phyloP scores from a whole-genome alignment of 2,329 filamentous ascomycete genomes.

The Epichloe amarillans region DNA sequence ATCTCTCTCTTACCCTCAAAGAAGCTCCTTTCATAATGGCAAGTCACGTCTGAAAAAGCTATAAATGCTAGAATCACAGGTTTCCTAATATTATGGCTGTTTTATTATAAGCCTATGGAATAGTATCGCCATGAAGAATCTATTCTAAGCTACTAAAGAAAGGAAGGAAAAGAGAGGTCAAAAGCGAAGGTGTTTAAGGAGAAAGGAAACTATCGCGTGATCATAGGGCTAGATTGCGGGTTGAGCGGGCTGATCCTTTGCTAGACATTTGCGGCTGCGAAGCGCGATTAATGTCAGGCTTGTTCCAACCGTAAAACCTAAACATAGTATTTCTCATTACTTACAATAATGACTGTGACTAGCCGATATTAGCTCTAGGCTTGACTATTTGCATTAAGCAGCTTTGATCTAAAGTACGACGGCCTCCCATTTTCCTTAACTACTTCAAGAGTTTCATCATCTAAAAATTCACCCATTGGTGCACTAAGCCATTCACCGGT shows the following conservation, averaged over 20 bases:
- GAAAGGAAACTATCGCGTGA: too few species aligned
- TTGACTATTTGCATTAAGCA: background rate
- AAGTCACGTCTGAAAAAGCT: background rate
- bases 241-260: too few species aligned
- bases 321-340: background rate
- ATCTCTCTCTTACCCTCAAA: background rate
- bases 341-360: background rate
- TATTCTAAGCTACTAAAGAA: too few species aligned
- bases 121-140: accelerated
- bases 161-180: too few species aligned
- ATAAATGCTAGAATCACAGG: background rate
- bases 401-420: background rate
- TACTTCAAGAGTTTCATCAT: constrained; percentile 10
- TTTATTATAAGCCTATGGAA: too few species aligned
- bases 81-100: too few species aligned
- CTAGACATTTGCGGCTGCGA: too few species aligned
- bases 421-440: constrained; percentile 11
- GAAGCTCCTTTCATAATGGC: background rate
- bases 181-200: too few species aligned
- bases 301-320: background rate
- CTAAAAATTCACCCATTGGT: constrained; percentile 12
- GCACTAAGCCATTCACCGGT: constrained; percentile 11
- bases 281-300: too few species aligned
- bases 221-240: too few species aligned
- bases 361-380: background rate